phyloP scores from a whole-genome alignment of 192 early-diverging fungal species.

The Backusella parvicylindrica region DNA sequence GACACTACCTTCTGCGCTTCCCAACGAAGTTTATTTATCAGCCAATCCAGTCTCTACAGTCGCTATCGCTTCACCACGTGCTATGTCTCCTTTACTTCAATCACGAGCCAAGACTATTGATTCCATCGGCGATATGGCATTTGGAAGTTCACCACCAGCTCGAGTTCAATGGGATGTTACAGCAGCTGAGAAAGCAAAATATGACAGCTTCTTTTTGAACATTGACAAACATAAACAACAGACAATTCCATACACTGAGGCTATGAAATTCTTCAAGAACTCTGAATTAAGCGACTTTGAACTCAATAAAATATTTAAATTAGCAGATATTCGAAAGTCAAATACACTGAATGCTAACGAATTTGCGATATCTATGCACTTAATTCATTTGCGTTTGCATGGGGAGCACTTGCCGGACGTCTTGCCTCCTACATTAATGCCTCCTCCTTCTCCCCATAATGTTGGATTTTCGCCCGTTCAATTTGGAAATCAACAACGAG shows the following conservation, averaged over 20 bases:
- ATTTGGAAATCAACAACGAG: constrained; percentile 6
- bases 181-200: constrained; percentile 67
- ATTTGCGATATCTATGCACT: constrained; percentile 79
- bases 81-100: constrained; percentile 6
- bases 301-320: constrained; percentile 45
- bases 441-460: constrained; percentile 43
- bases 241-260: constrained; percentile 51
- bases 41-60: constrained; percentile 27
- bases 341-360: constrained; percentile 65
- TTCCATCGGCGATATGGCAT: constrained; percentile 15
- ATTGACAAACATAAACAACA: constrained; percentile 66
- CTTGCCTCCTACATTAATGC: constrained; percentile 56
- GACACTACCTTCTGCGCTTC: constrained; percentile 64
- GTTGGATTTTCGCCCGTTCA: not conserved
- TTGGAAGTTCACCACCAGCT: not conserved
- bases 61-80: not conserved
- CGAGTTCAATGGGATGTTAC: constrained; percentile 66
- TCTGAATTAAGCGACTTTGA: constrained; percentile 31
- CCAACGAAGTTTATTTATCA: constrained; percentile 53
- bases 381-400: constrained; percentile 59
- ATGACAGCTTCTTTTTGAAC: constrained; percentile 69
- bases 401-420: constrained; percentile 52
- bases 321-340: constrained; percentile 62
- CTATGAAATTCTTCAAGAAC: constrained; percentile 37
- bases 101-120: constrained; percentile 23